Evolutionary conservation across 495 filamentous ascomycete species (phyloP).

Genomic region (Daldinia caldariorum): DNA sequence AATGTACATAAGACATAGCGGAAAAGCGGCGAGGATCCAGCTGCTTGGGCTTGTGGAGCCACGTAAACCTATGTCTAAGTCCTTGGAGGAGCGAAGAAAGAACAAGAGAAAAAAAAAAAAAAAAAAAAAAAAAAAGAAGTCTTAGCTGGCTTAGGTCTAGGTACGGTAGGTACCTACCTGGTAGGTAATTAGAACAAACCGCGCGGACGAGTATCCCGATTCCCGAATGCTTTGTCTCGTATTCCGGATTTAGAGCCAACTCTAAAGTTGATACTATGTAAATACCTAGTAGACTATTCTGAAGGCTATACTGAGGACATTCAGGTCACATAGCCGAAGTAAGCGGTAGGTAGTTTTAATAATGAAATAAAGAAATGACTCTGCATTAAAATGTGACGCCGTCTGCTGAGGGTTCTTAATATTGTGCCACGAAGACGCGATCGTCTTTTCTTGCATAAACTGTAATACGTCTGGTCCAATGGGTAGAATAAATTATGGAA

Average conservation of each 20-base stretch:
- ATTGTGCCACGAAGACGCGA: slow-evolving; percentile 38
- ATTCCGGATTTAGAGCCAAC: slow-evolving; percentile 5
- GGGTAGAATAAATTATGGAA: slow-evolving; percentile 5
- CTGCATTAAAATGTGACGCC: slow-evolving; percentile 19
- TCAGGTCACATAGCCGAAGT: background rate
- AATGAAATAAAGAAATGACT: slow-evolving; percentile 10
- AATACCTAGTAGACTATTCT: background rate
- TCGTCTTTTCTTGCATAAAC: slow-evolving; percentile 25
- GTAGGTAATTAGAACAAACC: background rate
- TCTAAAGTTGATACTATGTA: background rate
- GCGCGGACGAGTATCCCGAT: background rate
- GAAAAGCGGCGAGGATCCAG: slow-evolving; percentile 28
- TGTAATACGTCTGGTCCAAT: slow-evolving; percentile 18
- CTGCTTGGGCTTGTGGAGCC: slow-evolving; percentile 30
- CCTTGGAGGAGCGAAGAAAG: background rate
- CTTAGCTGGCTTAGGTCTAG: too few relatives aligned
- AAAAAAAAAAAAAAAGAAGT: background rate
- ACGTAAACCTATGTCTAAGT: slow-evolving; percentile 20
- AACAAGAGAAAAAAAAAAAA: background rate
- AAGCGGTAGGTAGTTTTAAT: slow-evolving; percentile 14
- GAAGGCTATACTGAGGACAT: background rate
- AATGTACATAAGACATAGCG: background rate
- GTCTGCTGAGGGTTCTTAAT: background rate
- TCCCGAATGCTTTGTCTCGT: slow-evolving; percentile 3
- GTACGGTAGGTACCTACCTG: too few relatives aligned